phyloP scores from a whole-genome alignment of 768 basidiomycete species.

The Chalciporus chontae region DNA sequence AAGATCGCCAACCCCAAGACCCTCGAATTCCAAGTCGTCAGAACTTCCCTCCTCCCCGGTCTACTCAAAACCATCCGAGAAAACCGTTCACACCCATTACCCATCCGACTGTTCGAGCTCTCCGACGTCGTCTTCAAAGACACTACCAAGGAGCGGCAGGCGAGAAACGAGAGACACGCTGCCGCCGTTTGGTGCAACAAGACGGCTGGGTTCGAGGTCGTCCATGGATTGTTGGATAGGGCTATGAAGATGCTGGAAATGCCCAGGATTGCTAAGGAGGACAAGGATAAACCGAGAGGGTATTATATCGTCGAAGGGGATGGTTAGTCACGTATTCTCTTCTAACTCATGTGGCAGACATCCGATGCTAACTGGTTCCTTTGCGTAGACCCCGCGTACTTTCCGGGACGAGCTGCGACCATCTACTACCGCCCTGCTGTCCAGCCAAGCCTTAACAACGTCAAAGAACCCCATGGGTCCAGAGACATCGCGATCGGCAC shows the following conservation, averaged over 20 bases:
- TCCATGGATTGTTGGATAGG: slow-evolving; percentile 91
- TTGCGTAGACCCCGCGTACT: slow-evolving; percentile 79
- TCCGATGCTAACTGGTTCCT: slow-evolving; percentile 5
- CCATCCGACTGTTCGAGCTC: slow-evolving; percentile 90
- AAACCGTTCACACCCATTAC: slow-evolving; percentile 90
- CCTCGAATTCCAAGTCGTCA: slow-evolving; percentile 95
- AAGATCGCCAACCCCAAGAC: slow-evolving; percentile 97
- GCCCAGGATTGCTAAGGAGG: slow-evolving; percentile 62
- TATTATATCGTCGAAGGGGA: slow-evolving; percentile 89
- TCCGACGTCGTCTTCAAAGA: slow-evolving; percentile 95
- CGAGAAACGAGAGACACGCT: slow-evolving; percentile 83
- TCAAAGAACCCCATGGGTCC: slow-evolving; percentile 43
- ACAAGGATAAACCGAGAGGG: slow-evolving; percentile 60
- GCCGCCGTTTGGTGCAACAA: slow-evolving; percentile 96
- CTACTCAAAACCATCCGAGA: slow-evolving; percentile 96
- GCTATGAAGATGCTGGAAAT: slow-evolving; percentile 96
- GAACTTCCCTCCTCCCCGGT: slow-evolving; percentile 93
- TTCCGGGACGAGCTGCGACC: slow-evolving; percentile 91
- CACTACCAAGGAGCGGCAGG: slow-evolving; percentile 66
- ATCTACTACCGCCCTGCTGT: slow-evolving; percentile 74
- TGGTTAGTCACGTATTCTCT: slow-evolving; percentile 49
- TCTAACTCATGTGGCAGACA: not conserved
- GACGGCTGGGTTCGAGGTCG: slow-evolving; percentile 94
- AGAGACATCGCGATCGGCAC: slow-evolving; percentile 76
- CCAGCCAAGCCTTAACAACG: slow-evolving; percentile 33